phyloP scores from a whole-genome alignment of 139 green algal genomes.

The Limnomonas spitsbergensis region DNA sequence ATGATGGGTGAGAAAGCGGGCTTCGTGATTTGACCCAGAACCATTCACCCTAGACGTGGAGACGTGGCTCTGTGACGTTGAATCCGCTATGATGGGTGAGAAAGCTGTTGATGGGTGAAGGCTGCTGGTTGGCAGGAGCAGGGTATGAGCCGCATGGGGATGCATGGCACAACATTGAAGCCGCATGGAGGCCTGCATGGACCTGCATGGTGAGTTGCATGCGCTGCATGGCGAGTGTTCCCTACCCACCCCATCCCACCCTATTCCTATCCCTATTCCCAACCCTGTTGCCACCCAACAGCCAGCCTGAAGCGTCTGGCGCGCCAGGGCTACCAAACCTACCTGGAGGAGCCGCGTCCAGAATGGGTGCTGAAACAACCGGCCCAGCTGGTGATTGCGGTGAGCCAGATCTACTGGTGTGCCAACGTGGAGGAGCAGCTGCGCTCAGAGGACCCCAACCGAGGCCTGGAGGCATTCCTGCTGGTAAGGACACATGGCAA shows the following conservation, averaged over 20 bases:
- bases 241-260: no score
- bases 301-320: constrained; percentile 56
- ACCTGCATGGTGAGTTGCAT: no score
- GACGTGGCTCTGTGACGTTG: constrained; percentile 76
- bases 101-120: neutral
- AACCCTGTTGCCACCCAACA: no score
- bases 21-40: no score
- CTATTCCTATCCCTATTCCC: no score
- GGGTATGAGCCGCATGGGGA: no score
- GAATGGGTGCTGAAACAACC: constrained; percentile 79
- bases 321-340: constrained; percentile 54
- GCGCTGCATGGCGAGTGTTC: no score
- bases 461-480: constrained; percentile 43
- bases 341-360: constrained; percentile 52
- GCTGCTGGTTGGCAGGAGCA: no score
- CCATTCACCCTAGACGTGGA: no score
- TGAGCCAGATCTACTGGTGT: constrained; percentile 80
- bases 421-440: constrained; percentile 59
- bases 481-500: constrained; percentile 21
- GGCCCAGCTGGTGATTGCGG: constrained; percentile 78
- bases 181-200: no score
- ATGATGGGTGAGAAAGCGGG: constrained; percentile 61
- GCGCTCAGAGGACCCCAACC: constrained; percentile 10
- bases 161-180: no score
- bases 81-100: constrained; percentile 65